phyloP scores from a whole-genome alignment of 192 early-diverging fungal genomes.

The Rhizoclosmatium sp. region DNA sequence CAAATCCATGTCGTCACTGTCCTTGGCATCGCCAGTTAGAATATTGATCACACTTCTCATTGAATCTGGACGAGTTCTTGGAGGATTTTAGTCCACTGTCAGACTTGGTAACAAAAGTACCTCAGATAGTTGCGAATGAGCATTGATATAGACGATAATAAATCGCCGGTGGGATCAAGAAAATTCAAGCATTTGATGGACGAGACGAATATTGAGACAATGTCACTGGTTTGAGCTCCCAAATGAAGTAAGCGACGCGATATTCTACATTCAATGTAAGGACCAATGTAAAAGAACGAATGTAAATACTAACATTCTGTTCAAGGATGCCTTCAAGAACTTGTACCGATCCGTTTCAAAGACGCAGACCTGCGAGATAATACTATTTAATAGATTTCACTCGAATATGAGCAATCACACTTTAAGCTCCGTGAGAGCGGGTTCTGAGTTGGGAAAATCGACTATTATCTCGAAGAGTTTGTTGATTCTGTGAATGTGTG shows the following conservation, averaged over 20 bases:
- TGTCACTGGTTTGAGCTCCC: constrained; percentile 74
- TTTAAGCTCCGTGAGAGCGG: constrained; percentile 71
- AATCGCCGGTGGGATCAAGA: constrained; percentile 71
- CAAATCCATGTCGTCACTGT: constrained; percentile 59
- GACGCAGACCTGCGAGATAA: background rate
- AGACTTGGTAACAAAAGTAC: background rate
- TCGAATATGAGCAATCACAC: constrained; percentile 14
- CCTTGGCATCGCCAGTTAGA: constrained; percentile 72
- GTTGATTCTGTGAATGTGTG: constrained; percentile 41
- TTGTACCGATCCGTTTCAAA: constrained; percentile 30
- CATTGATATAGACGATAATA: constrained; percentile 48
- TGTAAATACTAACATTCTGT: background rate
- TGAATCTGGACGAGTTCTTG: constrained; percentile 67
- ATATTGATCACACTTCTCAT: constrained; percentile 71
- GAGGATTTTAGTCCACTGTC: background rate
- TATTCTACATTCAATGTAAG: constrained; percentile 26
- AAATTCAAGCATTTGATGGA: constrained; percentile 73
- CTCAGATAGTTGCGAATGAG: constrained; percentile 8
- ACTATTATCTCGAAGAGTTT: constrained; percentile 80
- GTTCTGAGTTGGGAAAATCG: constrained; percentile 70
- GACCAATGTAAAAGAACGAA: background rate
- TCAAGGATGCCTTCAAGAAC: constrained; percentile 5
- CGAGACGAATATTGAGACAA: constrained; percentile 75
- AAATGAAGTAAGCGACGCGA: constrained; percentile 71
- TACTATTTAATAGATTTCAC: background rate